phyloP scores from a whole-genome alignment of 1,284 basidiomycete species.

The Ustilago hordei region DNA sequence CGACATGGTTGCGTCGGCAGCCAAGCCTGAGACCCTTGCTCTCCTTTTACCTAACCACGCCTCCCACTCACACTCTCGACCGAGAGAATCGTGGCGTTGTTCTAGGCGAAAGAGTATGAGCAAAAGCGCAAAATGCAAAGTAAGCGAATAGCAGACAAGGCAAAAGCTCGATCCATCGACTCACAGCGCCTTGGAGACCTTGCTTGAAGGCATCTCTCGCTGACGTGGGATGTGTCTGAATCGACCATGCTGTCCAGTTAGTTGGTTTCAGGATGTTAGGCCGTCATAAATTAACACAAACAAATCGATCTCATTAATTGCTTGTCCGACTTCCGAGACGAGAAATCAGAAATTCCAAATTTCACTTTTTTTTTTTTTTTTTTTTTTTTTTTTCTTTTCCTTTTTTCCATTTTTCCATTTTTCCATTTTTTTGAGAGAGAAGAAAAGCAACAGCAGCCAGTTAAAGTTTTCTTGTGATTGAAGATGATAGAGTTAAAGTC shows the following conservation, averaged over 20 bases:
- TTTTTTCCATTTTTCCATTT: too few species aligned
- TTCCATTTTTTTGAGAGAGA: slow-evolving; percentile 25
- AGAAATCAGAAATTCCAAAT: slow-evolving; percentile 2
- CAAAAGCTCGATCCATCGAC: background rate
- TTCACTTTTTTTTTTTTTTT: slow-evolving; percentile 12
- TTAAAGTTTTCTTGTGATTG: too few species aligned
- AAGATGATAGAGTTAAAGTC: too few species aligned
- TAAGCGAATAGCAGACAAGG: background rate
- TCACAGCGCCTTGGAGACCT: background rate
- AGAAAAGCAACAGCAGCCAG: background rate
- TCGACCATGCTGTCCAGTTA: background rate
- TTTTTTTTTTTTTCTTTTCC: too few species aligned
- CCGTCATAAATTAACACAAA: background rate
- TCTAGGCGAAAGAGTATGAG: background rate
- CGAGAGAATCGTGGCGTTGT: background rate
- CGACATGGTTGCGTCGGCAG: slow-evolving; percentile 13
- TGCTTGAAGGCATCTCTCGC: background rate
- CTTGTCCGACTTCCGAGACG: slow-evolving; percentile 11
- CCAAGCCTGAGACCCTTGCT: slow-evolving; percentile 10
- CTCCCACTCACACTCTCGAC: background rate
- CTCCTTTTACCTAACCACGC: background rate
- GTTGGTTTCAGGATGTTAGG: background rate
- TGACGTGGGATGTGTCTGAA: slow-evolving; percentile 10
- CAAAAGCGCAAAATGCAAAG: background rate
- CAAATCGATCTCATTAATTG: too few species aligned